phyloP scores from a whole-genome alignment of 805 yeast species.

The Sugiyamaella smithiae region DNA sequence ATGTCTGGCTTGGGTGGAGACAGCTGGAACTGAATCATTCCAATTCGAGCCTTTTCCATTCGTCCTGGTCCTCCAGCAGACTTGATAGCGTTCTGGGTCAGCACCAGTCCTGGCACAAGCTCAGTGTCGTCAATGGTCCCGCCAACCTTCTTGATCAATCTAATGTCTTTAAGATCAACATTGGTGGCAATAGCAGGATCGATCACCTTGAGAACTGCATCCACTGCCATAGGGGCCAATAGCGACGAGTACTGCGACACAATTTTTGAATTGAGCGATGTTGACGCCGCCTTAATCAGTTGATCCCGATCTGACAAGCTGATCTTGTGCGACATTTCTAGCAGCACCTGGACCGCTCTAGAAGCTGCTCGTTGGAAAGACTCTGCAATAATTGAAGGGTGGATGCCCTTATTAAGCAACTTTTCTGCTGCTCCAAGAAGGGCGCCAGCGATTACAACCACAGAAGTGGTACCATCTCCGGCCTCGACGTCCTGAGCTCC shows the following conservation, averaged over 20 bases:
- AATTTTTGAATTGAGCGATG: slow-evolving; percentile 91
- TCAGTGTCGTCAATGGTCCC: slow-evolving; percentile 98
- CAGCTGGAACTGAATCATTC: slow-evolving; percentile 86
- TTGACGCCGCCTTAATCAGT: slow-evolving; percentile 85
- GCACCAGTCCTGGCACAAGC: slow-evolving; percentile 81
- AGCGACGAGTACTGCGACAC: slow-evolving; percentile 87
- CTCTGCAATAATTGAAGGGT: slow-evolving; percentile 93
- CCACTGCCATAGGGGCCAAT: slow-evolving; percentile 92
- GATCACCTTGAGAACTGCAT: slow-evolving; percentile 78
- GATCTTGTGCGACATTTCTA: slow-evolving; percentile 81
- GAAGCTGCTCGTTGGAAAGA: slow-evolving; percentile 85
- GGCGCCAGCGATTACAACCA: slow-evolving; percentile 93
- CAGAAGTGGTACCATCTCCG: slow-evolving; percentile 99
- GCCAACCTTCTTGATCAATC: slow-evolving; percentile 90
- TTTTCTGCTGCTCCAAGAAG: slow-evolving; percentile 92
- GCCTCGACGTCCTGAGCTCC: slow-evolving; percentile 99
- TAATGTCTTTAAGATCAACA: slow-evolving; percentile 84
- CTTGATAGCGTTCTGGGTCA: slow-evolving; percentile 86
- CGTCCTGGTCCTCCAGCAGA: slow-evolving; percentile 94
- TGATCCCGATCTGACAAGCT: slow-evolving; percentile 78
- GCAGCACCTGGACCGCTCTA: slow-evolving; percentile 74
- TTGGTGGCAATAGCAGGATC: slow-evolving; percentile 57
- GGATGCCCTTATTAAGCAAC: slow-evolving; percentile 80
- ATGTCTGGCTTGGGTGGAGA: slow-evolving; percentile 97
- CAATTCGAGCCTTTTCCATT: slow-evolving; percentile 90